Conservation (phyloP, 2,329 filamentous ascomycete genomes). For the Lasiodiplodia sp. region DNA sequence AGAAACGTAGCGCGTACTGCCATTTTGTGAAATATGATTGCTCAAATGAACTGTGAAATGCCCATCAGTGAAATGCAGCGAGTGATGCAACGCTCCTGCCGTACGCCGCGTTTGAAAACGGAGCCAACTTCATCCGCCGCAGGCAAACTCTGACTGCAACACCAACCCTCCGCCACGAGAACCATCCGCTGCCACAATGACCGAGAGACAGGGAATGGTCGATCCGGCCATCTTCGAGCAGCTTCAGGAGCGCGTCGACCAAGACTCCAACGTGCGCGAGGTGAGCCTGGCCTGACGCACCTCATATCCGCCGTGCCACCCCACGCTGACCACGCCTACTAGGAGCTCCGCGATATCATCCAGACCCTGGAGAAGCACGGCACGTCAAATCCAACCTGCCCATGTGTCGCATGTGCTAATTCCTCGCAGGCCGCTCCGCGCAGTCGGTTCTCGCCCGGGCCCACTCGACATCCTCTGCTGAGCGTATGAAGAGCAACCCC, state of each 20-base stretch:
- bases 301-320: background rate
- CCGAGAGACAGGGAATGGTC: slow-evolving; percentile 62
- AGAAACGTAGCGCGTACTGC: background rate
- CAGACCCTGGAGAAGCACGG: slow-evolving; percentile 82
- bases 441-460: slow-evolving; percentile 87
- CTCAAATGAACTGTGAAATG: background rate
- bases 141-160: slow-evolving; percentile 30
- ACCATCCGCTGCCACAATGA: slow-evolving; percentile 36
- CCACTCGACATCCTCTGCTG: slow-evolving; percentile 79
- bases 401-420: slow-evolving; percentile 2
- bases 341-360: slow-evolving; percentile 80
- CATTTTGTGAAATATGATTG: background rate
- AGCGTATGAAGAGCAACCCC: slow-evolving; percentile 56
- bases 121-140: slow-evolving; percentile 21
- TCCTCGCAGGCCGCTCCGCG: slow-evolving; percentile 68
- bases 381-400: slow-evolving; percentile 38
- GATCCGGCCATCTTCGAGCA: slow-evolving; percentile 85
- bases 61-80: background rate
- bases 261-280: slow-evolving; percentile 83
- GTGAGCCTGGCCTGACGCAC: slow-evolving; percentile 47
- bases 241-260: slow-evolving; percentile 88
- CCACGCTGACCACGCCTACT: slow-evolving; percentile 33
- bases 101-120: slow-evolving; percentile 6
- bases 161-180: slow-evolving; percentile 18
- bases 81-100: slow-evolving; percentile 16